These are phyloP conservation scores for Calonectria honghensis DNA, from an alignment of 2,329 filamentous ascomycete genomes.

Conservation along the genomic window DNA sequence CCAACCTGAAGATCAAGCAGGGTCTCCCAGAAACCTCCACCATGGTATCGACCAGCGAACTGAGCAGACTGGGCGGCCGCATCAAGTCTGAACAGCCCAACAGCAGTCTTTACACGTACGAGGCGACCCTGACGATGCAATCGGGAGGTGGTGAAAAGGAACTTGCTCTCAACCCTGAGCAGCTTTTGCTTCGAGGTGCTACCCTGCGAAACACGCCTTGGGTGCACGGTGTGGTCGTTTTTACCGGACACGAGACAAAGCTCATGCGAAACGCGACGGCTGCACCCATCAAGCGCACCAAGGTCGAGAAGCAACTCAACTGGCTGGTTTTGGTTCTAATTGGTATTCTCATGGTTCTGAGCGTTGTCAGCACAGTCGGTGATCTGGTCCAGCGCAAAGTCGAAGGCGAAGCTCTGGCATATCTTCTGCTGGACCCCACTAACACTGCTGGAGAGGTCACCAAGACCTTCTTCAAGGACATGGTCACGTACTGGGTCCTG, in stretches of 20 bases:
- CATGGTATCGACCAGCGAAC: slow-evolving; percentile 89
- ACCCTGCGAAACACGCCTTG: slow-evolving; percentile 97
- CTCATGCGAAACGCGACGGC: slow-evolving; percentile 99
- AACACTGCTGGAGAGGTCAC: slow-evolving; percentile 74
- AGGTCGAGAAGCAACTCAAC: slow-evolving; percentile 95
- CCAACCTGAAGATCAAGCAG: slow-evolving; percentile 99
- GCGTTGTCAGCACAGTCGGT: slow-evolving; percentile 92
- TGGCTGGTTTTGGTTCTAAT: slow-evolving; percentile 93
- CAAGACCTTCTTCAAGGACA: slow-evolving; percentile 91
- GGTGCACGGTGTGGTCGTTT: slow-evolving; percentile 97
- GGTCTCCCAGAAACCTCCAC: slow-evolving; percentile 93
- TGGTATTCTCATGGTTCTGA: slow-evolving; percentile 87
- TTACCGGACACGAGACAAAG: slow-evolving; percentile 95
- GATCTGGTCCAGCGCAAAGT: slow-evolving; percentile 87
- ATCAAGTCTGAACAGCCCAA: slow-evolving; percentile 97
- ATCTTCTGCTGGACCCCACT: slow-evolving; percentile 81
- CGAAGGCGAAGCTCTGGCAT: slow-evolving; percentile 77
- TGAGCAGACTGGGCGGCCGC: slow-evolving; percentile 89
- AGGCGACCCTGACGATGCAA: slow-evolving; percentile 94
- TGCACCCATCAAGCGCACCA: slow-evolving; percentile 97
- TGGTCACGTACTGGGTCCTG: slow-evolving; percentile 98
- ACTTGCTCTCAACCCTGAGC: slow-evolving; percentile 90
- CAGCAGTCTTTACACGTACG: slow-evolving; percentile 98
- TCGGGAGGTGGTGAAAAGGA: slow-evolving; percentile 95
- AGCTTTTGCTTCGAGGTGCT: slow-evolving; percentile 92